These are phyloP conservation scores for Beauveria sp. DNA, from an alignment of 2,329 filamentous ascomycete genomes.

Conservation along the genomic window DNA sequence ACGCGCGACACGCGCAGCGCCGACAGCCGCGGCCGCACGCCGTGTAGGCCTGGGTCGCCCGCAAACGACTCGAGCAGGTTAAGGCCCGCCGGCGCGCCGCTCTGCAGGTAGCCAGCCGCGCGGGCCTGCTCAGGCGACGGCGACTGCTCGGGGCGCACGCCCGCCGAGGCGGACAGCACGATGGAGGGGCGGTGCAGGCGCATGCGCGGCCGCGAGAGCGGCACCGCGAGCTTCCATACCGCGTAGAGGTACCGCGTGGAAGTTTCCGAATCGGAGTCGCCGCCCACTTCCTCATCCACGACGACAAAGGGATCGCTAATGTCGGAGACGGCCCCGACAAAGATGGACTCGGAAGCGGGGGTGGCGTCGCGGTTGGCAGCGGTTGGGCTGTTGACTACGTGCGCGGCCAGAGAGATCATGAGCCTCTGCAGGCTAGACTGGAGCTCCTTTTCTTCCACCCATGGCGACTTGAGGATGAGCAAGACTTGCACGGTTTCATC, in stretches of 20 bases:
- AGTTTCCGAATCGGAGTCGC: slow-evolving; percentile 19
- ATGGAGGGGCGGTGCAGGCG: slow-evolving; percentile 59
- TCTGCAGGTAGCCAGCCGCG: slow-evolving; percentile 59
- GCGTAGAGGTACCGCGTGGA: slow-evolving; percentile 39
- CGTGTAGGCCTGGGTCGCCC: slow-evolving; percentile 54
- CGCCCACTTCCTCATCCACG: slow-evolving; percentile 31
- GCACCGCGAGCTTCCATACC: slow-evolving; percentile 54
- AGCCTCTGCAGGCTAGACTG: slow-evolving; percentile 54
- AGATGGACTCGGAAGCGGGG: slow-evolving; percentile 48
- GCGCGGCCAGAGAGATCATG: slow-evolving; percentile 59
- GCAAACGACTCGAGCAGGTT: slow-evolving; percentile 73
- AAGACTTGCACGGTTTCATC: slow-evolving; percentile 68
- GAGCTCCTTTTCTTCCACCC: slow-evolving; percentile 48
- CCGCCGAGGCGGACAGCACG: slow-evolving; percentile 56
- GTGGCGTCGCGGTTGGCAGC: slow-evolving; percentile 36
- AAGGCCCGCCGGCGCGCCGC: slow-evolving; percentile 59
- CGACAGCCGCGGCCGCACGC: slow-evolving; percentile 59
- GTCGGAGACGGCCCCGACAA: slow-evolving; percentile 44
- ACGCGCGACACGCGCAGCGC: slow-evolving; percentile 69
- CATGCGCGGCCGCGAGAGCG: slow-evolving; percentile 51
- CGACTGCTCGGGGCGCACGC: slow-evolving; percentile 43
- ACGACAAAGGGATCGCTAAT: slow-evolving; percentile 43
- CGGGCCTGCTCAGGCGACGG: slow-evolving; percentile 18
- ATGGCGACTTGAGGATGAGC: slow-evolving; percentile 58
- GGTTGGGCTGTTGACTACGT: slow-evolving; percentile 51